These are phyloP conservation scores for Blastomyces gilchristii DNA, from an alignment of 2,329 filamentous ascomycete genomes.

Conservation along the genomic window DNA sequence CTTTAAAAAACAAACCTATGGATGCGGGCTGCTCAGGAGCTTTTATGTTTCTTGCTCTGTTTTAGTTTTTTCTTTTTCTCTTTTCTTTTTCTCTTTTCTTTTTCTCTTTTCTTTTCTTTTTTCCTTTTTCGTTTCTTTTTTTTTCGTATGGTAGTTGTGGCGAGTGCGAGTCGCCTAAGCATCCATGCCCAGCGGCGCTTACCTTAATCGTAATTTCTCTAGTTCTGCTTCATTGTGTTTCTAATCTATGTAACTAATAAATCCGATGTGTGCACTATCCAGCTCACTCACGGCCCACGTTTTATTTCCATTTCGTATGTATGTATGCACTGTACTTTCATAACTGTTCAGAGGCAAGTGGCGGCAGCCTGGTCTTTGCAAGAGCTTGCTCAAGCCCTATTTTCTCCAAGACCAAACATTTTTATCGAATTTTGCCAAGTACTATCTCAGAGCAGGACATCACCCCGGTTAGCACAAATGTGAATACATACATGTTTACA, in stretches of 20 bases:
- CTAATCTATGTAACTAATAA: not conserved
- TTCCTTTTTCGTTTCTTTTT: no score
- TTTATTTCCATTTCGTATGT: not conserved
- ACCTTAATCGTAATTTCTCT: not conserved
- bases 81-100: no score
- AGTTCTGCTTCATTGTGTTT: not conserved
- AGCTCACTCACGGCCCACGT: not conserved
- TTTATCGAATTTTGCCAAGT: conserved; percentile 71
- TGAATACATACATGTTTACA: not conserved
- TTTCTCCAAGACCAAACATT: conserved; percentile 63
- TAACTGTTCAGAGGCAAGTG: not conserved
- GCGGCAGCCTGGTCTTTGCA: not conserved
- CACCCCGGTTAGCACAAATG: not conserved
- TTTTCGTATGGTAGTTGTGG: no score
- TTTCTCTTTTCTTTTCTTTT: no score
- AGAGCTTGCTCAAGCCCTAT: conserved; percentile 5
- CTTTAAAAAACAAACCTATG: no score
- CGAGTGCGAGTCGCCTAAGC: not conserved
- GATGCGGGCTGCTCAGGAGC: no score
- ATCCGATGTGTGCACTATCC: not conserved
- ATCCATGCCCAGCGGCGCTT: not conserved
- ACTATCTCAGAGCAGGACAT: conserved; percentile 20
- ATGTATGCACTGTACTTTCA: not conserved
- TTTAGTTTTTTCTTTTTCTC: no score
- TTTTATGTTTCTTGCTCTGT: no score